phyloP scores from a whole-genome alignment of 768 basidiomycete species.

The Asterophora parasitica region DNA sequence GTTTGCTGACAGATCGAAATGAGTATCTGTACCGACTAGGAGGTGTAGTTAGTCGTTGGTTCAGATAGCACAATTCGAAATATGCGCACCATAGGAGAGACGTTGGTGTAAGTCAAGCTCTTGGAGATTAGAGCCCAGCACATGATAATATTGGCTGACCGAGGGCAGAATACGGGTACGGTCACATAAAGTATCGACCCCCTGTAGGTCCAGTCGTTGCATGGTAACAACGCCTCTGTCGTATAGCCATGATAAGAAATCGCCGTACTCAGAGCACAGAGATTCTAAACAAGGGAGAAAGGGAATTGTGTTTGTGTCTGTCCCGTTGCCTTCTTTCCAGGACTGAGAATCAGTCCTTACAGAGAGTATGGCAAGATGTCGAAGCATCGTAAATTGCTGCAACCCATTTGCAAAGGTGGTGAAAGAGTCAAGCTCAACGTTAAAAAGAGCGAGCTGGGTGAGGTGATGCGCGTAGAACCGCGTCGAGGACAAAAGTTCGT shows the following conservation, averaged over 20 bases:
- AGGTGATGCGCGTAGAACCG: too few relatives aligned
- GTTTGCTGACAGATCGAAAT: neutral
- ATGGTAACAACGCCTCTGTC: neutral
- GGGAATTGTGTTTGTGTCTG: neutral
- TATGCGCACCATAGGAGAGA: neutral
- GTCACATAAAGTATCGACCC: neutral
- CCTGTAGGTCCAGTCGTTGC: slow-evolving; percentile 1
- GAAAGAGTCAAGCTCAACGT: slow-evolving; percentile 1
- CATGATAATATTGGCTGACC: neutral
- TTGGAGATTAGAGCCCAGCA: too few relatives aligned
- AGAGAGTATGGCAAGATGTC: too few relatives aligned
- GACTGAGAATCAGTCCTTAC: too few relatives aligned
- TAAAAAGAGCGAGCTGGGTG: too few relatives aligned
- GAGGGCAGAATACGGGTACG: neutral
- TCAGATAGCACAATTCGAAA: neutral
- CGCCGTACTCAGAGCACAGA: slow-evolving; percentile 1
- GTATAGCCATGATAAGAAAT: slow-evolving; percentile 8
- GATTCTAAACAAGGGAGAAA: slow-evolving; percentile 7
- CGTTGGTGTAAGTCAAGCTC: neutral
- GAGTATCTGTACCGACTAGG: too few relatives aligned
- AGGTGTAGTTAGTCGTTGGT: neutral
- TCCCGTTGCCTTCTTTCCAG: neutral
- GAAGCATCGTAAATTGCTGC: too few relatives aligned
- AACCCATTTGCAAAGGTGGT: neutral
- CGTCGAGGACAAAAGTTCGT: slow-evolving; percentile 1